Evolutionary conservation across 352 stramenopile genomes (phyloP), one percentile per base, ranked within the genome.

Genomic region (Hyphochytrium catenoides): DNA sequence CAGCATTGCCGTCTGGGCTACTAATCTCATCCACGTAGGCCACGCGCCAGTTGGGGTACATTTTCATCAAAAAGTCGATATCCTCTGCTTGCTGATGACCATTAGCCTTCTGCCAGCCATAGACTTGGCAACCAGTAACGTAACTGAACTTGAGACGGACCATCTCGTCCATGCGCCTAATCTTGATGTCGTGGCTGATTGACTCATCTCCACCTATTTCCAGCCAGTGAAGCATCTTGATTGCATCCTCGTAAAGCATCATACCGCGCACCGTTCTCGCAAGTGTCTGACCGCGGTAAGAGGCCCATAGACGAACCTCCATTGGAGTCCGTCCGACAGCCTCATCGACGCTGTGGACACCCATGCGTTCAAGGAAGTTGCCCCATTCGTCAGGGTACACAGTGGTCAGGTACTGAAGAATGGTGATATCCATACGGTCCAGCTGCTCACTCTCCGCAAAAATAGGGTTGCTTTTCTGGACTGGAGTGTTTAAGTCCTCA

Each of bases 321-420:
- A 58, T 73, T 0, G 70, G 56, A 22, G 63, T 60, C 2, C 56
- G 52, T 12, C 54, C 51, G 7, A 82, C 44, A 2, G 68, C 70
- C 27, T 85, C 67, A 20, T 83, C 68, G 0, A 75, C 36, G 1
- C 58, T 69, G 6, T 34, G 31, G 15, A 71, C 66, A 12, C 62
- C 62, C 51, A 85, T 68, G 20, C 70, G 50, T 44, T 85, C 70
- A 36, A 85, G 27, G 31, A 82, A 85, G 36, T 85, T 85, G 31
- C 62, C 66, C 70, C 70, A 85, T 28, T 85, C 70, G 45, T 85
- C 70, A 2, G 65, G 64, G 41, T 85, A 68, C 21, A 82, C 68
- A 16, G 69, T 81, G 46, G 79, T 79, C 26, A 85, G 35, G 33
- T 85, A 85, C 27, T 74, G 74, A 54, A 85, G 68, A 31, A 85